Conservation (phyloP, 2,329 filamentous ascomycete species). For the Botryotinia narcissicola region DNA sequence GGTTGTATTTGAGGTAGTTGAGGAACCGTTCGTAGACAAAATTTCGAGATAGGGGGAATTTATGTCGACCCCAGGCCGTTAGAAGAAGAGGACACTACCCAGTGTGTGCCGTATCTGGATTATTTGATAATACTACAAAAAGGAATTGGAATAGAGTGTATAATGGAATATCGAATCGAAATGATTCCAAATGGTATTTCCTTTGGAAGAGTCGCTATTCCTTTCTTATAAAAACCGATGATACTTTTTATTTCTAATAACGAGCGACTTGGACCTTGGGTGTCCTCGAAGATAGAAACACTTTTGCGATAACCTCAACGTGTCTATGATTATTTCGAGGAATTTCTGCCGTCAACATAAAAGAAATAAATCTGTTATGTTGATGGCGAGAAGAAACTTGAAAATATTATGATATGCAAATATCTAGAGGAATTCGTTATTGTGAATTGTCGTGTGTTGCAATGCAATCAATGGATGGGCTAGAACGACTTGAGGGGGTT, state of each 20-base stretch:
- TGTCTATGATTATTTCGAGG: conserved; percentile 24
- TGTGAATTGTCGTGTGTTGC: conserved; percentile 7
- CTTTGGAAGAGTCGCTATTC: conserved; percentile 15
- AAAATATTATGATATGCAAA: conserved; percentile 30
- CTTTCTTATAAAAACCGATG: conserved; percentile 1
- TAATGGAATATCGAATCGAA: neutral
- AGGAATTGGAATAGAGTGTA: neutral
- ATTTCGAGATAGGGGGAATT: conserved; percentile 32
- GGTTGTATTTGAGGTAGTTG: conserved; percentile 17
- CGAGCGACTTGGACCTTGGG: conserved; percentile 37
- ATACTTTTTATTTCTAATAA: conserved; percentile 25
- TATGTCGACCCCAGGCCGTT: conserved; percentile 25
- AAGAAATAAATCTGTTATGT: conserved; percentile 21
- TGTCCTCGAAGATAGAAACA: conserved; percentile 34
- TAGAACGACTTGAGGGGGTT: neutral
- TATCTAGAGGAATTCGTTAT: neutral
- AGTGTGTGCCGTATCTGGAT: conserved; percentile 13
- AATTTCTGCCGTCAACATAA: conserved; percentile 26
- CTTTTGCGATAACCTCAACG: conserved; percentile 32
- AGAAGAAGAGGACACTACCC: conserved; percentile 17
- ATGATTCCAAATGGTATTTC: neutral
- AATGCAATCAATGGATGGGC: neutral
- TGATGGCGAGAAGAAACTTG: conserved; percentile 26
- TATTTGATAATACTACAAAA: conserved; percentile 10
- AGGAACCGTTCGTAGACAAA: conserved; percentile 26